Base-by-base conservation (phyloP, 2,329 filamentous ascomycete species). In the Talaromyces amestolkiae region DNA sequence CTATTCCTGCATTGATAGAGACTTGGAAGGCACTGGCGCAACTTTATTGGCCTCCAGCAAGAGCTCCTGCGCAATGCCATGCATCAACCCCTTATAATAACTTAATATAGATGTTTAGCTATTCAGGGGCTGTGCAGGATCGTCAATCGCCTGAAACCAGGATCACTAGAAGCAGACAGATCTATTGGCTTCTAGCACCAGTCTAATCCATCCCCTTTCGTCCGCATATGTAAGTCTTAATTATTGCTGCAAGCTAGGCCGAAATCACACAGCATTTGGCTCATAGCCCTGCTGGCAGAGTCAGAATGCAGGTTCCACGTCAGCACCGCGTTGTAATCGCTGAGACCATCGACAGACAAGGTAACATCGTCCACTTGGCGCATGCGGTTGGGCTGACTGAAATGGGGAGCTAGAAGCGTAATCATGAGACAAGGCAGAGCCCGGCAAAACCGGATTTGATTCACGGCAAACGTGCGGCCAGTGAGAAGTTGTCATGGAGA, bases 71-170 rank as follows among this genome's bases (percentile, higher is more conserved):
- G 31, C 51, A n/a, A 54, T 54, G 51, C 31, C 1, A 37, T 54
- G 51, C 51, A 0, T 17, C 35, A 8, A 54, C 2, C 31, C 31
- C 31, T 54, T 13, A 6, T 54, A 5, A 54, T 10, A 35, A 0
- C 51, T 54, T 27, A 35, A 54, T 2, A 9, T 15, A 54, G 51
- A 37, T 5, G 31, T 19, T 11, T 27, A 54, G 31, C 51, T 54
- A 54, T 54, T 19, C 22, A 22, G 51, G 51, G 51, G 51, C 51
- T 33, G 51, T 54, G 51, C 51, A 54, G 22, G 51, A 35, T 54
- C 37, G 51, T 17, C 27, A 54, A 22, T 54, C 8, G 31, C 51
- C 51, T n/a, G 35, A 54, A 54, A 19, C 51, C 51, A 11, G 51
- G 4, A 54, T 31, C 51, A 22, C 17, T 37, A 31, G 17, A 31